A percentile compares a stretch with the other conserved stretches of the same genome.
These are phyloP conservation scores for Euptelea pleiosperma DNA, from an alignment of 164 flowering plant species.

Conservation along the genomic window DNA sequence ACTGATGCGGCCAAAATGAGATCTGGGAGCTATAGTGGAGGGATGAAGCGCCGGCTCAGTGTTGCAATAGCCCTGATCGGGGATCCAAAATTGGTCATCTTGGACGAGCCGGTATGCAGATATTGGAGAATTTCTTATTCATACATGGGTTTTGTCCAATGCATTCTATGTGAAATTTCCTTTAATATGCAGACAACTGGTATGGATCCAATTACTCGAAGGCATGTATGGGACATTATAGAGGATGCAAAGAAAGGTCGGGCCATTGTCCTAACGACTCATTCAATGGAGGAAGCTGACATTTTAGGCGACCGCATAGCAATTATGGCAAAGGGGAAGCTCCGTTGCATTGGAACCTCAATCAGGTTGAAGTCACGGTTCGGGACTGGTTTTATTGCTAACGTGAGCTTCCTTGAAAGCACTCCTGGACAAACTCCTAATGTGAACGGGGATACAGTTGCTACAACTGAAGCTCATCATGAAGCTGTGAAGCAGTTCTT, in stretches of 20 bases:
- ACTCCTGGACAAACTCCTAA: slow-evolving; percentile 31
- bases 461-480: slow-evolving; percentile 24
- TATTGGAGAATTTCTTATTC: not conserved
- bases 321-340: slow-evolving; percentile 96
- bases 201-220: slow-evolving; percentile 94
- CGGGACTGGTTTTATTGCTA: slow-evolving; percentile 85
- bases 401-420: slow-evolving; percentile 56
- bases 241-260: slow-evolving; percentile 86
- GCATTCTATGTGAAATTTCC: slow-evolving; percentile 1
- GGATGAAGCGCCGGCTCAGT: slow-evolving; percentile 94
- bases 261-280: slow-evolving; percentile 85
- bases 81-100: slow-evolving; percentile 61
- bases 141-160: not conserved
- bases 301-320: slow-evolving; percentile 90
- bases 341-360: slow-evolving; percentile 96
- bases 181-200: slow-evolving; percentile 83
- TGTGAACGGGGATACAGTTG: slow-evolving; percentile 15
- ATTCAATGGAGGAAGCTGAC: slow-evolving; percentile 99
- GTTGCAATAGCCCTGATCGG: slow-evolving; percentile 75
- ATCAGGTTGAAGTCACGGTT: slow-evolving; percentile 86
- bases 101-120: slow-evolving; percentile 68
- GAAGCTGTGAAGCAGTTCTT: slow-evolving; percentile 80
- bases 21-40: slow-evolving; percentile 95
- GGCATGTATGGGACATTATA: slow-evolving; percentile 99
- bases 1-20: slow-evolving; percentile 63